A percentile compares a stretch with the other conserved stretches of the same genome.
Conservation (phyloP, 345 rosid species). For the Luvunga scandens region DNA sequence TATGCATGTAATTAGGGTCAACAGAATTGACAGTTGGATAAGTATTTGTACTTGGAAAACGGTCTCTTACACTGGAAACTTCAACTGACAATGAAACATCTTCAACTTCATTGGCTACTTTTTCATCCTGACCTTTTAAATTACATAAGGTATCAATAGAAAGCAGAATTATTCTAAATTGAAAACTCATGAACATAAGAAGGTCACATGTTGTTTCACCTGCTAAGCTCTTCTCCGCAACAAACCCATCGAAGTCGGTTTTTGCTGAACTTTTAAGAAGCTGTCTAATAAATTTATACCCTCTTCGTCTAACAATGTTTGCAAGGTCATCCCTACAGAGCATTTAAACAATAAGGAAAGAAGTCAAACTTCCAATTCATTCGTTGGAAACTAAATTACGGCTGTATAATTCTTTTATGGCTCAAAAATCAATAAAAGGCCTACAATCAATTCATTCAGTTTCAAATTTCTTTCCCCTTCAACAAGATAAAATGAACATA, state of each 20-base stretch:
- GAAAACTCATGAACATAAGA: background rate
- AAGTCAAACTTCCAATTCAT: slow-evolving; percentile 2
- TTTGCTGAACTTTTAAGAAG: slow-evolving; percentile 49
- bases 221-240: slow-evolving; percentile 24
- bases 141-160: slow-evolving; percentile 15
- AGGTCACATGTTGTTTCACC: slow-evolving; percentile 37
- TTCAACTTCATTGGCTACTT: slow-evolving; percentile 16
- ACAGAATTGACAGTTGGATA: slow-evolving; percentile 21
- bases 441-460: too few species aligned
- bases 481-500: background rate
- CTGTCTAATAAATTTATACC: slow-evolving; percentile 61
- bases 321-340: slow-evolving; percentile 80
- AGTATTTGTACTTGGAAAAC: slow-evolving; percentile 16
- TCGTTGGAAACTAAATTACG: background rate
- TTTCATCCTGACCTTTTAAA: slow-evolving; percentile 30
- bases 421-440: background rate
- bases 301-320: slow-evolving; percentile 80
- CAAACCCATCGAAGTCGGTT: slow-evolving; percentile 24
- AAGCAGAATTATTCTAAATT: background rate
- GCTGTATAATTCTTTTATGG: background rate
- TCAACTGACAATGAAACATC: slow-evolving; percentile 22
- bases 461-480: background rate
- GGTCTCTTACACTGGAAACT: slow-evolving; percentile 12
- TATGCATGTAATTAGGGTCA: slow-evolving; percentile 9
- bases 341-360: slow-evolving; percentile 12